Conservation (phyloP, 352 stramenopile species). For the Globisporangium cylindrosporum region DNA sequence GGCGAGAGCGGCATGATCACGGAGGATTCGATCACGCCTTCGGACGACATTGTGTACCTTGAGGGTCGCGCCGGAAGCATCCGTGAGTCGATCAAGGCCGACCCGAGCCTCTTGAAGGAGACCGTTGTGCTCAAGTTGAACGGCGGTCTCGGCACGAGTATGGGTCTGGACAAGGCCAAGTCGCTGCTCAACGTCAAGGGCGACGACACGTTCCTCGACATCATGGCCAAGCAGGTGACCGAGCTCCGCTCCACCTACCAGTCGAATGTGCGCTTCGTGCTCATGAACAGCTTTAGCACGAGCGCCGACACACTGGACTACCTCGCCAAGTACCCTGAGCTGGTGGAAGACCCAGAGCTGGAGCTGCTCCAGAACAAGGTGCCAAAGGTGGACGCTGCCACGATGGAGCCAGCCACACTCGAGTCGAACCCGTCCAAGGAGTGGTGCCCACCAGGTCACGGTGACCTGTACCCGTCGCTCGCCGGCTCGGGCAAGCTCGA, state of each 20-base stretch:
- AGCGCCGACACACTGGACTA: conserved; percentile 85
- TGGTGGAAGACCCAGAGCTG: conserved; percentile 93
- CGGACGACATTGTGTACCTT: conserved; percentile 75
- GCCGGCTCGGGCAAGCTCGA: conserved; percentile 83
- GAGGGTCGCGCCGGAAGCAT: conserved; percentile 77
- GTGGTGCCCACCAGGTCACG: conserved; percentile 85
- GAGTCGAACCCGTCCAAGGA: conserved; percentile 72
- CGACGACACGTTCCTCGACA: conserved; percentile 92
- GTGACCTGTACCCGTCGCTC: conserved; percentile 83
- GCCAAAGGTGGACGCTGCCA: conserved; percentile 92
- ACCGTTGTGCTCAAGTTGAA: conserved; percentile 89
- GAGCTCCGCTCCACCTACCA: conserved; percentile 93
- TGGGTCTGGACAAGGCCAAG: conserved; percentile 95
- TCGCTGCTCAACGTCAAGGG: conserved; percentile 92
- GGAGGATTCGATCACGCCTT: conserved; percentile 91
- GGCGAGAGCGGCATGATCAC: conserved; percentile 96
- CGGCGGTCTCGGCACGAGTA: conserved; percentile 82
- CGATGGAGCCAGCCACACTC: conserved; percentile 63
- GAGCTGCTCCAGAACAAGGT: conserved; percentile 99
- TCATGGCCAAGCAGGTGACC: conserved; percentile 91
- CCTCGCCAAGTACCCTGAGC: conserved; percentile 85
- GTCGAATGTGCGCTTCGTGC: conserved; percentile 89
- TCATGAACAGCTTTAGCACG: conserved; percentile 90
- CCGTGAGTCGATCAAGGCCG: conserved; percentile 66
- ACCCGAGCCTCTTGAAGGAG: conserved; percentile 74